Base-by-base conservation (phyloP, 164 flowering plant genomes). In the Vitis cinerea region DNA sequence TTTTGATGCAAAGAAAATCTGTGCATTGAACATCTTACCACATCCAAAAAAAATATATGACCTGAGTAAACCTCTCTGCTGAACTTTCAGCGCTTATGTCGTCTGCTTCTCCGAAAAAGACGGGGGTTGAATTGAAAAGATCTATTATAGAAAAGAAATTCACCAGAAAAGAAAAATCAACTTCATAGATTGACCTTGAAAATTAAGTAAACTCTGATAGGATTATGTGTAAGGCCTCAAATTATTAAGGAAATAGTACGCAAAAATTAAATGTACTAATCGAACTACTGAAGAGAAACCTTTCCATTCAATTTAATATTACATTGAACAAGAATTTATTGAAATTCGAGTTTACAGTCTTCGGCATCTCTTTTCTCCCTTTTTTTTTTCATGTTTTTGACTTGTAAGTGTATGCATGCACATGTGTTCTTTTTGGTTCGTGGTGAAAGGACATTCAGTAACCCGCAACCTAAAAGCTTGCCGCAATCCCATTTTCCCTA, bases 21-120 rank as follows among this genome's bases (percentile, higher is more conserved):
- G 44, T 61, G 68, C 53, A 59, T 70, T 59, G 53, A 77, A 74
- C 66, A 72, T 75, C 86, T 83, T 81, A 83, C 86, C 86, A 80
- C 75, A 72, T 75, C 63, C 44, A 72, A 69, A 64, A 72, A 52
- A 59, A 77, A 71, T 31, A 75, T 37, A 37, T 37, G 44, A 37
- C 61, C 55, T 23, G 63, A 37, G 68, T 57, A 79, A 77, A 76
- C 75, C 77, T 71, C 75, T 66, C 74, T 44, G 55, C 77, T 70
- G 68, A 63, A 76, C 75, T 77, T 77, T 77, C 80, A 79, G 75
- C 75, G 75, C 63, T 74, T 75, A 49, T 30, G 72, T 60, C 53
- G 77, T 74, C 80, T 69, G 82, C 81, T 74, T 79, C 80, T 50
- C 80, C 81, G 69, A 71, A 69, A 72, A 71, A 73, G 74, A 70